Evolutionary conservation across 139 green algal genomes (phyloP).

Genomic region (Zygnema circumcarinatum): DNA sequence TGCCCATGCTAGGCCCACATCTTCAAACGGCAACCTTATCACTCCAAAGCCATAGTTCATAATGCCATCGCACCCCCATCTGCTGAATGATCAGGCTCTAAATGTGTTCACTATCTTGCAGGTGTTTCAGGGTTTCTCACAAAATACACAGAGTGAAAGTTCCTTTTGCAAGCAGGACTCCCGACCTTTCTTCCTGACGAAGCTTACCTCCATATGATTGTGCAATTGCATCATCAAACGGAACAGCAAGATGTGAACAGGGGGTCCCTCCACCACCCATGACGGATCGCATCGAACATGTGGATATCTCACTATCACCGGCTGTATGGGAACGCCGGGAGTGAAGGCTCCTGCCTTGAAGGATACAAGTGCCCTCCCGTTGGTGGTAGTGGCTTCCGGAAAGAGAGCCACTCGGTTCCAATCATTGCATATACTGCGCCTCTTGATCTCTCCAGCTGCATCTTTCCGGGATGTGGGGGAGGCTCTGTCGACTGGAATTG

Average conservation of each 20-base stretch:
- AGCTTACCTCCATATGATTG: conserved; percentile 39
- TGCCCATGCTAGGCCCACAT: neutral
- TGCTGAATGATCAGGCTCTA: too few relatives aligned
- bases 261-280: conserved; percentile 44
- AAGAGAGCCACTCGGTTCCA: conserved; percentile 42
- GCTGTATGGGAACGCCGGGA: conserved; percentile 45
- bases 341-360: conserved; percentile 53
- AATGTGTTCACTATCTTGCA: too few relatives aligned
- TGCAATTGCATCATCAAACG: conserved; percentile 37
- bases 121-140: too few relatives aligned
- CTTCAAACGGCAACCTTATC: neutral
- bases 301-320: conserved; percentile 40
- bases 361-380: conserved; percentile 44
- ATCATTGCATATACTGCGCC: conserved; percentile 54
- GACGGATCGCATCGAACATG: conserved; percentile 35
- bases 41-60: too few relatives aligned
- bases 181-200: too few relatives aligned
- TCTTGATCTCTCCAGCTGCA: conserved; percentile 37
- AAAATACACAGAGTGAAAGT: too few relatives aligned
- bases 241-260: conserved; percentile 22
- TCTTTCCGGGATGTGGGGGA: conserved; percentile 30
- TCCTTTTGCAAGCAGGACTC: too few relatives aligned
- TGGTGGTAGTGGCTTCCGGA: conserved; percentile 58
- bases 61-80: too few relatives aligned
- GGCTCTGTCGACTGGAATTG: neutral